Conservation (phyloP, 2,329 filamentous ascomycete species). For the Chalaropsis thielavioides region DNA sequence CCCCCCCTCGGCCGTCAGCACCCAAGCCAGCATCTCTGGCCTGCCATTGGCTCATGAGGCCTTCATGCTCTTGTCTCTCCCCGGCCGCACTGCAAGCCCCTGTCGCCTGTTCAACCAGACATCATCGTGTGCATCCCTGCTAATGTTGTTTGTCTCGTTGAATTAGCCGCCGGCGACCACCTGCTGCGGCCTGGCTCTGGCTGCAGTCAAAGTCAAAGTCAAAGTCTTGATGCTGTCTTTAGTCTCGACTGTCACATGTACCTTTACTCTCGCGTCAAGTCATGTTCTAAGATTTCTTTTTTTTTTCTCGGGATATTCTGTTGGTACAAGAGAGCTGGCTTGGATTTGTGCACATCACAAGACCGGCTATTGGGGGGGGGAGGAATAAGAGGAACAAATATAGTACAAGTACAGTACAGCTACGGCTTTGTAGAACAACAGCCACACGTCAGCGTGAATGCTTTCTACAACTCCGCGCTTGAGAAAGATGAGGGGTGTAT, state of each 20-base stretch:
- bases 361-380: neutral
- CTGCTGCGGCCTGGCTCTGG: neutral
- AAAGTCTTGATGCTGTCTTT: too few relatives aligned
- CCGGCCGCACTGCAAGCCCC: neutral
- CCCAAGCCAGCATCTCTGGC: neutral
- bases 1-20: too few relatives aligned
- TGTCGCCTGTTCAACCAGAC: neutral
- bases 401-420: slow-evolving; percentile 7
- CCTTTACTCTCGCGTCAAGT: too few relatives aligned
- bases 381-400: neutral
- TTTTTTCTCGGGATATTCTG: slow-evolving; percentile 1
- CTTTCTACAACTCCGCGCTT: neutral
- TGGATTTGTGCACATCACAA: neutral
- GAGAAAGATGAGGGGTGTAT: neutral
- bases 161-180: slow-evolving; percentile 14
- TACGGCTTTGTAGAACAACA: neutral
- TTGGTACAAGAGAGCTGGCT: slow-evolving; percentile 12
- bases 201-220: neutral
- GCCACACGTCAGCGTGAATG: neutral
- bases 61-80: neutral
- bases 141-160: neutral
- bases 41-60: neutral
- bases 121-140: neutral
- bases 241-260: too few relatives aligned
- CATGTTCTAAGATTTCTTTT: neutral